These are phyloP conservation scores for Zizania palustris DNA, from an alignment of 202 grass and related monocot genomes.

Conservation along the genomic window DNA sequence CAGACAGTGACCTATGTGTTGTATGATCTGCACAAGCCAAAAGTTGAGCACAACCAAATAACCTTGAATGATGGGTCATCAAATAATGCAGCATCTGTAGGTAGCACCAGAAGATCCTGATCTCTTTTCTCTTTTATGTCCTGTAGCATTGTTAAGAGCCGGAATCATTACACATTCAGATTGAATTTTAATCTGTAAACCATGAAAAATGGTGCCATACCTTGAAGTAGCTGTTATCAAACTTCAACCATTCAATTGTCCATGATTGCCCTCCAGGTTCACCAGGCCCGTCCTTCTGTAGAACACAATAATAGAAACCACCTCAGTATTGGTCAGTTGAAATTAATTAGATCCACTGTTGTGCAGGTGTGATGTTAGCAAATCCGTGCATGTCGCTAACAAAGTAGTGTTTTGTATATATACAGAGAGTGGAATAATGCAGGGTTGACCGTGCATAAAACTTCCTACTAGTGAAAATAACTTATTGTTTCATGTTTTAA, in stretches of 20 bases:
- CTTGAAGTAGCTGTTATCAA: slow-evolving; percentile 96
- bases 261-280: slow-evolving; percentile 96
- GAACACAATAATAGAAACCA: slow-evolving; percentile 11
- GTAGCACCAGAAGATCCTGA: slow-evolving; percentile 79
- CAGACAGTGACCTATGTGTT: neutral
- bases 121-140: slow-evolving; percentile 85
- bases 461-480: neutral
- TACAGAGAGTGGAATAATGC: slow-evolving; percentile 10
- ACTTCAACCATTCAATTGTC: slow-evolving; percentile 94
- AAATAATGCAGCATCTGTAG: slow-evolving; percentile 86
- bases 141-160: slow-evolving; percentile 46
- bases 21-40: slow-evolving; percentile 1
- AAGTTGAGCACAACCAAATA: slow-evolving; percentile 22
- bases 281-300: slow-evolving; percentile 94
- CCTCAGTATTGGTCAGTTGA: neutral
- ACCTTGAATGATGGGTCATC: slow-evolving; percentile 92
- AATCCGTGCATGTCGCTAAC: neutral
- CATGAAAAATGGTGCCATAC: slow-evolving; percentile 38
- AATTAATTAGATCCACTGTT: slow-evolving; percentile 14
- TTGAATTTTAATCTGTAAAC: slow-evolving; percentile 29
- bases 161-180: neutral
- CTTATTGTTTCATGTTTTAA: slow-evolving; percentile 17
- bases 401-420: neutral
- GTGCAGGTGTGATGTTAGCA: neutral
- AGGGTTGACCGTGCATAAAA: neutral